phyloP scores from a whole-genome alignment of 768 basidiomycete genomes.

The Lactifluus subvellereus region DNA sequence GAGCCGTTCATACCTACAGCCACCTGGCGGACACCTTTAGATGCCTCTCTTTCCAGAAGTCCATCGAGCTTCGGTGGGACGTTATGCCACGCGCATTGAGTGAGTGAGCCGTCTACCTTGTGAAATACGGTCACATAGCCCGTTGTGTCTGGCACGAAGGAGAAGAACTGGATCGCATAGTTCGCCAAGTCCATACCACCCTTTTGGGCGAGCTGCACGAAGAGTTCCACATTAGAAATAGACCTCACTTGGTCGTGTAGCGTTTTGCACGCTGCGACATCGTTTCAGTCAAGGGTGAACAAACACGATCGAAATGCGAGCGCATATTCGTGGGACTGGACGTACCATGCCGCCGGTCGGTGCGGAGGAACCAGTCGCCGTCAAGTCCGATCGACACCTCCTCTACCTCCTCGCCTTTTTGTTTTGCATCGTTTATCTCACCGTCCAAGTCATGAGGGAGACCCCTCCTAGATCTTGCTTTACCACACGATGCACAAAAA shows the following conservation, averaged over 20 bases:
- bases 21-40: slow-evolving; percentile 14
- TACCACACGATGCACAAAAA: neutral
- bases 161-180: slow-evolving; percentile 11
- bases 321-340: neutral
- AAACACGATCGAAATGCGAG: neutral
- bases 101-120: slow-evolving; percentile 1
- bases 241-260: neutral
- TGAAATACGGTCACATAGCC: slow-evolving; percentile 13
- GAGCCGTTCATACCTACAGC: slow-evolving; percentile 7
- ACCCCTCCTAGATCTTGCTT: neutral
- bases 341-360: slow-evolving; percentile 11
- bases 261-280: slow-evolving; percentile 10
- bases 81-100: slow-evolving; percentile 11
- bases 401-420: slow-evolving; percentile 8
- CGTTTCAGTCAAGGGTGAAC: neutral
- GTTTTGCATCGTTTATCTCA: slow-evolving; percentile 3
- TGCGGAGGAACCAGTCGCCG: slow-evolving; percentile 18
- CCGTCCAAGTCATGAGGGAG: slow-evolving; percentile 10
- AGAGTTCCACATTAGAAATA: slow-evolving; percentile 11
- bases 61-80: neutral
- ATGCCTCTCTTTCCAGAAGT: slow-evolving; percentile 7
- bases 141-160: slow-evolving; percentile 7
- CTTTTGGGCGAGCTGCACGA: neutral
- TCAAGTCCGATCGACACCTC: slow-evolving; percentile 13
- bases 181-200: slow-evolving; percentile 1